Evolutionary conservation across 192 early-diverging fungal genomes (phyloP), one percentile per base, ranked within the genome.

Genomic region (Backusella mclennaniae): DNA sequence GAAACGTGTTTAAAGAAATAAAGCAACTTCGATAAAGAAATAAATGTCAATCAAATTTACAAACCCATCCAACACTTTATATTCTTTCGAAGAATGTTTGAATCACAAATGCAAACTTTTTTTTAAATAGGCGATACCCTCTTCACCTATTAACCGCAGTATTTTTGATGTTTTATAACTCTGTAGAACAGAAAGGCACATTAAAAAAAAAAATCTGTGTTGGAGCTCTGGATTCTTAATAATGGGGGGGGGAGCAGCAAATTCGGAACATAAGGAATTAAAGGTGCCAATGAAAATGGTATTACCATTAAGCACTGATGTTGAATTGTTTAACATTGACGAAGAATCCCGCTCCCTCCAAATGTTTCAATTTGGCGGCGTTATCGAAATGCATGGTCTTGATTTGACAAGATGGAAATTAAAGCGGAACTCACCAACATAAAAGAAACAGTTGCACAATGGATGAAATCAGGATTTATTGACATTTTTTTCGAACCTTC

Each of bases 391-490:
- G 4, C 12, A 63, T 14, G 3, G 23, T 29, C 23, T 63, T 63
- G 56, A 63, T 63, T 63, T 63, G 56, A 63, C 56, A 63, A n/a
- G 56, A 63, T 63, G 12, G 3, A 63, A 63, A 63, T 63, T 63
- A 29, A 63, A 14, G 23, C 56, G 56, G 56, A 63, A 63, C 56
- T 63, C 14, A 1, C 0, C 23, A 2, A 63, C 21, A 63, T 23
- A 63, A 63, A 63, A 63, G 9, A 63, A 63, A 63, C 21, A 1
- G 21, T 63, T 26, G 56, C 56, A 26, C 56, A 29, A 2, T 29
- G 12, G 11, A 14, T 26, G 26, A n/a, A 63, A 29, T 63, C 56
- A 63, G n/a, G 11, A 4, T 63, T 63, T 63, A 29, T 8, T 63
- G 21, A 12, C 56, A 29, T 29, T 63, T 63, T 63, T 59, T 63